Base-by-base conservation (phyloP, 2,329 filamentous ascomycete species). In the Microdochium trichocladiopsis region DNA sequence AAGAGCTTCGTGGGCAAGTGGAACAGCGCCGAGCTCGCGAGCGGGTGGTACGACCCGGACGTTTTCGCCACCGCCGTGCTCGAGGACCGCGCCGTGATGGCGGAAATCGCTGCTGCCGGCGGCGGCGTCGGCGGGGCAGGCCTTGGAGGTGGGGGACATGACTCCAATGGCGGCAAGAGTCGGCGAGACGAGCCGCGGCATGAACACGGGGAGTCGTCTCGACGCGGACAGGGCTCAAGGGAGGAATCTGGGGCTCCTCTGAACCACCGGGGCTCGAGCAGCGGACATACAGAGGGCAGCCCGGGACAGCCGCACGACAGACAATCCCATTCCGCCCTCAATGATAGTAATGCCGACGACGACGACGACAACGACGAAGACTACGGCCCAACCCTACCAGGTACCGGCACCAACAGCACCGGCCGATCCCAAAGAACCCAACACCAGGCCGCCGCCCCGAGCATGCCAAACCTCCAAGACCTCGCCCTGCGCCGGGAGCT, bases 1-100 rank as follows among this genome's bases (percentile, higher is more conserved):
- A 96, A 96, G 77, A 93, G 90, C 66, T 99, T 97, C 62, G 68
- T 93, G 12, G 77, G 80, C 3, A 93, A 91, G 75, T 99, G 94
- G 93, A 99, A 99, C 72, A 82, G 83, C 61, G 87, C 85, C 64
- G 89, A 93, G 71, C 75, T 97, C 57, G 87, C 88, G 4, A 87
- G 93, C 68, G 90, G 90, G 48, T 99, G 93, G 93, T 99, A 97
- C 69, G 90, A 95, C 63, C 88, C 91, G 8, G 80, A 80, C 53
- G 88, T 84, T 57, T 82, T 89, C 55, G 59, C 61, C 33, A 63
- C 67, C 23, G 67, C 71, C 9, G 57, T 66, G 25, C 41, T 45
- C 21, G 65, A 53, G 43, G 33, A 47, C 53, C 50, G 11, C 51
- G 56, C 51, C 47, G 56, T 18, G 52, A 51, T 12, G 47, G 47